phyloP scores from a whole-genome alignment of 352 stramenopile genomes.

The Pythium sp. region DNA sequence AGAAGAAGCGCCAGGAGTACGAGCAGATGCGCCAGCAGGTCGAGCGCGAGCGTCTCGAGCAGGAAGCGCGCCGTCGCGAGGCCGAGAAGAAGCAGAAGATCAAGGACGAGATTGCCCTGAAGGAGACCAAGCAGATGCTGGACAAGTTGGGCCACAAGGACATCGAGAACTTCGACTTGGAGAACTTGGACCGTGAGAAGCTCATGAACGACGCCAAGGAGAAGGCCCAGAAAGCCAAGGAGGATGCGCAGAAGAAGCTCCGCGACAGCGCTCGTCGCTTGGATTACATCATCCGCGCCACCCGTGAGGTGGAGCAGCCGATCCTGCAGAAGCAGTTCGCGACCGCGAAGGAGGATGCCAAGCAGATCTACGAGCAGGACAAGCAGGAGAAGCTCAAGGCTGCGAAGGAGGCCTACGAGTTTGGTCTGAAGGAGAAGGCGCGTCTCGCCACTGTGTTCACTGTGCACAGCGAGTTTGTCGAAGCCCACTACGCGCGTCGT shows the following conservation, averaged over 20 bases:
- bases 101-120: slow-evolving; percentile 92
- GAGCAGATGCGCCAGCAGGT: slow-evolving; percentile 68
- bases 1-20: slow-evolving; percentile 78
- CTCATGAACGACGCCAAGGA: slow-evolving; percentile 92
- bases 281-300: slow-evolving; percentile 95
- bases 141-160: slow-evolving; percentile 77
- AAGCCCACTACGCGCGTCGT: slow-evolving; percentile 70
- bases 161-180: slow-evolving; percentile 63
- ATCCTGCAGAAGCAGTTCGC: slow-evolving; percentile 86
- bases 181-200: slow-evolving; percentile 78
- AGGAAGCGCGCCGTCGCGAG: slow-evolving; percentile 84
- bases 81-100: slow-evolving; percentile 96
- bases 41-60: slow-evolving; percentile 71
- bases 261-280: slow-evolving; percentile 91
- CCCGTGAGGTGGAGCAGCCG: slow-evolving; percentile 94
- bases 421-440: slow-evolving; percentile 86
- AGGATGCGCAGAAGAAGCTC: slow-evolving; percentile 93
- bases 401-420: slow-evolving; percentile 87
- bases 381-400: slow-evolving; percentile 74
- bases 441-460: slow-evolving; percentile 71
- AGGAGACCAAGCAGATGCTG: slow-evolving; percentile 84
- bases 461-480: slow-evolving; percentile 71
- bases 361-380: slow-evolving; percentile 73
- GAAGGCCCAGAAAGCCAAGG: slow-evolving; percentile 93
- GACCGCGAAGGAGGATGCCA: slow-evolving; percentile 71